Evolutionary conservation across 2,329 filamentous ascomycete genomes (phyloP), one percentile per base, ranked within the genome.

Genomic region (Trichophyton mentagrophytes): DNA sequence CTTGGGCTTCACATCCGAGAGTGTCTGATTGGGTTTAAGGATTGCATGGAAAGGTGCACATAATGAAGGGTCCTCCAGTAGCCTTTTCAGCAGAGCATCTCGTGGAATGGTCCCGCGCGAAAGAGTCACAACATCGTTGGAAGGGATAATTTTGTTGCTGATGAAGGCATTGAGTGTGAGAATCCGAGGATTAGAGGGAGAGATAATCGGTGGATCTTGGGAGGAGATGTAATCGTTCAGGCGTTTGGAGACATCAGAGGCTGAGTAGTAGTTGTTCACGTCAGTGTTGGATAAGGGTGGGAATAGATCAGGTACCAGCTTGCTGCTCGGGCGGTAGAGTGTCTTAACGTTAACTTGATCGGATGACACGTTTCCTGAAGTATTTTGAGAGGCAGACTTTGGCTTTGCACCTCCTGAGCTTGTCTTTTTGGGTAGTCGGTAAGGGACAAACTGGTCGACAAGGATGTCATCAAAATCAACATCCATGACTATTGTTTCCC

Each of bases 401-500:
- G 60, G 66, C 64, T 2, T 66, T 68, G 15, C 58, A 44, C 13
- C 63, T 22, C 25, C 64, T 66, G 56, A 76, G 72, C 47, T 71
- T 3, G 74, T 70, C 25, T 75, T 74, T 55, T 81, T 81, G 1
- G 84, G 82, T 11, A 87, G 73, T 44, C 77, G 77, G 70, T 88
- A 87, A 2, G 85, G 83, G 25, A 79, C 77, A 70, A 87, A 88
- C 22, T 76, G 71, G 42, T 75, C 67, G 15, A 87, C 70, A 1
- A 77, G 75, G 6, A 68, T 69, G 63, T 86, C 81, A 17, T 80
- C 73, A 69, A 86, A 87, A 68, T 87, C 84, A 56, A 87, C 80
- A 65, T 87, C 85, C 15, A 82, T 64, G 57, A 88, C 81, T 9
- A 85, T 78, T 0, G 82, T 83, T 67, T 87, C 85, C 40, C 84